Evolutionary conservation across 768 basidiomycete genomes (phyloP).

Genomic region (Suillus fuscotomentosus): DNA sequence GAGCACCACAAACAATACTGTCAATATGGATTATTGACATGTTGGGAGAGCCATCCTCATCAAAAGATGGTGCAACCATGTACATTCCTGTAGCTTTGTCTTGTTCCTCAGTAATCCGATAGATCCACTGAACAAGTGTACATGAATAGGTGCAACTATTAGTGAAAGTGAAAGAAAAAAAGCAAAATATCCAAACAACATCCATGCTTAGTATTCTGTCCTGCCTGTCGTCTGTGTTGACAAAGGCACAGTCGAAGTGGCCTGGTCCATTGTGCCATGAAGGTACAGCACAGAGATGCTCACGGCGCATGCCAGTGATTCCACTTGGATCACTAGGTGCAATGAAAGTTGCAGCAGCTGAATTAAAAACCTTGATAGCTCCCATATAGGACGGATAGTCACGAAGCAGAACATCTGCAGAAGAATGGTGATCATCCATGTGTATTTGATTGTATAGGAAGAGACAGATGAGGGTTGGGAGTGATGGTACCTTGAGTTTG

Average conservation of each 20-base stretch:
- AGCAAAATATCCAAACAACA: constrained; percentile 10
- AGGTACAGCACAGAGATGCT: constrained; percentile 19
- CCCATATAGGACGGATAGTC: constrained; percentile 13
- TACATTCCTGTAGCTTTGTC: constrained; percentile 24
- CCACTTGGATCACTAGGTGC: constrained; percentile 11
- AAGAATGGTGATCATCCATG: background rate
- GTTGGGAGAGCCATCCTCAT: constrained; percentile 1
- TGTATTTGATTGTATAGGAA: constrained; percentile 7
- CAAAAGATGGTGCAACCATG: constrained; percentile 12
- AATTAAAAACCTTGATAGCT: constrained; percentile 1
- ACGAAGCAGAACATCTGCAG: constrained; percentile 6
- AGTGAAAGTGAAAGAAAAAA: constrained; percentile 16
- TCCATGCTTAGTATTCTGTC: constrained; percentile 13
- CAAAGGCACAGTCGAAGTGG: constrained; percentile 6
- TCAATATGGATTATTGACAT: constrained; percentile 13
- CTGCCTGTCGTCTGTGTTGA: constrained; percentile 8
- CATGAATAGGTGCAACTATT: constrained; percentile 11
- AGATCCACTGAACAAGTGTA: constrained; percentile 22
- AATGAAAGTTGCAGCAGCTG: constrained; percentile 6
- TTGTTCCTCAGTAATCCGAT: constrained; percentile 10
- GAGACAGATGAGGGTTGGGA: background rate
- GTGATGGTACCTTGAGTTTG: background rate
- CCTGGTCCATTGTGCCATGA: constrained; percentile 12
- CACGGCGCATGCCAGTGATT: constrained; percentile 14
- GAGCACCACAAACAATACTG: constrained; percentile 9